These are phyloP conservation scores for Mortierella sp. DNA, from an alignment of 371 early-diverging fungal species.

Conservation along the genomic window DNA sequence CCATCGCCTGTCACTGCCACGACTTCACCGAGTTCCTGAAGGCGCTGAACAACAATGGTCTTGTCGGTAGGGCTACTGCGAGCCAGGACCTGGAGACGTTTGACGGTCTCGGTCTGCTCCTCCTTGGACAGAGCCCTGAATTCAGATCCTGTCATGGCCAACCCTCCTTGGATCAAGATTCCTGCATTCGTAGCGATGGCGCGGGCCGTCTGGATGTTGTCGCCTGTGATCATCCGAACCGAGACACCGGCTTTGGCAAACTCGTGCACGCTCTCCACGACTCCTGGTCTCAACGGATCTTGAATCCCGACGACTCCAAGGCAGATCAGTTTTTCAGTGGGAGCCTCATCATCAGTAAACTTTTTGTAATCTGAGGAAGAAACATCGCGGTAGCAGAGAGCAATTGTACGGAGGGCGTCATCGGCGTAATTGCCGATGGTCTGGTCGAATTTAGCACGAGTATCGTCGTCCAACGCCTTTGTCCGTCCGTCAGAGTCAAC, in stretches of 20 bases:
- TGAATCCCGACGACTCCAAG: constrained; percentile 91
- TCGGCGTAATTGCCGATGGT: constrained; percentile 82
- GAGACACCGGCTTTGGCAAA: constrained; percentile 92
- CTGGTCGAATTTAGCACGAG: constrained; percentile 58
- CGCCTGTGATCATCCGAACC: constrained; percentile 98
- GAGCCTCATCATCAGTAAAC: constrained; percentile 65
- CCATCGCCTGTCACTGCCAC: constrained; percentile 98
- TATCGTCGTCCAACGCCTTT: constrained; percentile 62
- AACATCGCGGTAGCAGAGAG: constrained; percentile 80
- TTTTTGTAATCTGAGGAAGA: constrained; percentile 53
- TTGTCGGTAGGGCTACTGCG: constrained; percentile 95
- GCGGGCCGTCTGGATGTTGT: constrained; percentile 90
- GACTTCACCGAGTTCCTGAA: constrained; percentile 90
- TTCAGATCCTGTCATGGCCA: constrained; percentile 90
- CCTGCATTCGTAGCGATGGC: constrained; percentile 91
- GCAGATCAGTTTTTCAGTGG: constrained; percentile 70
- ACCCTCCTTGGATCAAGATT: constrained; percentile 84
- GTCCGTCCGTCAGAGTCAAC: constrained; percentile 64
- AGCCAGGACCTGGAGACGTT: constrained; percentile 91
- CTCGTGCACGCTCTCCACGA: constrained; percentile 80
- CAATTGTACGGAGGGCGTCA: constrained; percentile 90
- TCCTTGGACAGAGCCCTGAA: constrained; percentile 83
- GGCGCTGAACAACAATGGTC: constrained; percentile 85
- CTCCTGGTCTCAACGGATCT: constrained; percentile 93
- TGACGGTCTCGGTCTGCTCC: constrained; percentile 82